Evolutionary conservation across 2,329 filamentous ascomycete species (phyloP), one percentile per base, ranked within the genome.

Genomic region (Orbilia ellipsospora): DNA sequence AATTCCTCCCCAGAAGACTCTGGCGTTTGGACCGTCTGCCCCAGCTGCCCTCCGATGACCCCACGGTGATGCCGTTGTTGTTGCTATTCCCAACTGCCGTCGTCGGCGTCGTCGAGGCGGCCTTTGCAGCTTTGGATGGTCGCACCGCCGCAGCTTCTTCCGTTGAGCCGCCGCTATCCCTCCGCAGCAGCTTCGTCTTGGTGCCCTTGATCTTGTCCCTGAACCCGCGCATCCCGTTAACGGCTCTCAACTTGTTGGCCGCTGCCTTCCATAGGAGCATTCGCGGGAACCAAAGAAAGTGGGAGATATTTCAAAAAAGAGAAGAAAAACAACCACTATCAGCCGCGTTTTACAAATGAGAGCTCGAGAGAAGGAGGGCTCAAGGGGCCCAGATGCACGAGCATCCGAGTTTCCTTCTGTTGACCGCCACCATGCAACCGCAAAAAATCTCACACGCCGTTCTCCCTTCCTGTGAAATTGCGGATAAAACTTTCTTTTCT

Each of bases 191-290:
- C 64, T 75, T 75, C 57, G 72, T 75, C 52, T 75, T 75, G 42
- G 72, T 75, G 59, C 72, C 72, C 36, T 75, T 75, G 72, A 75
- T 69, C 72, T 65, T 69, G 64, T 75, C 72, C 52, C 72, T 68
- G 54, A 75, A 69, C 36, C 72, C 72, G 31, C 72, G 72, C 72
- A 75, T 75, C 51, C 72, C 72, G 59, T 68, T 75, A 64, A 75
- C 72, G 60, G 64, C 72, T 69, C 72, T 75, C 57, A 75, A 52
- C 69, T 75, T 75, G 57, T 64, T 69, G 72, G 72, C 72, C 72
- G 72, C 72, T 57, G 72, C 54, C 64, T 75, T 75, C 72, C 72
- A 75, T 75, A 75, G 72, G 64, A 64, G 72, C 72, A 75, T 75
- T 69, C 72, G 64, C 70, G 57, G 63, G 51, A 68, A 45, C 12